These are phyloP conservation scores for Pichia scutulata DNA, from an alignment of 805 yeast species.

Conservation along the genomic window DNA sequence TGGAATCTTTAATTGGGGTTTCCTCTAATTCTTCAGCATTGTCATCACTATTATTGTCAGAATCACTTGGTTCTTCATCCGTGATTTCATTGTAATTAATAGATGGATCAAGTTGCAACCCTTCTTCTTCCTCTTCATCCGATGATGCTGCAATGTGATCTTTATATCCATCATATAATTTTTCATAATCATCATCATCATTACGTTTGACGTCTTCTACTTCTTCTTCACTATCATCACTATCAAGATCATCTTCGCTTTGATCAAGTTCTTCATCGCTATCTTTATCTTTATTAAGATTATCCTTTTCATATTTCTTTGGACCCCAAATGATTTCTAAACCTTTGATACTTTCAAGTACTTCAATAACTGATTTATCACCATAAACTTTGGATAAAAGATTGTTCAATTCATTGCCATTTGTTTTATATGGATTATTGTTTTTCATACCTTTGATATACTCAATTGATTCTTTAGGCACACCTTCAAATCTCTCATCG, in stretches of 20 bases:
- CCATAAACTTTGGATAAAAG: constrained; percentile 43
- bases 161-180: constrained; percentile 20
- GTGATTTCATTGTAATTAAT: constrained; percentile 53
- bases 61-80: constrained; percentile 47
- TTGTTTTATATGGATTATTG: constrained; percentile 31
- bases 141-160: constrained; percentile 35
- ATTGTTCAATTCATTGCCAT: constrained; percentile 37
- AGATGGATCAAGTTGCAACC: constrained; percentile 24
- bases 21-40: constrained; percentile 2
- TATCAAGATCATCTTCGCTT: constrained; percentile 3
- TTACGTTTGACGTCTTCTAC: constrained; percentile 8
- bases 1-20: constrained; percentile 35
- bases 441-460: constrained; percentile 25
- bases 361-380: constrained; percentile 20
- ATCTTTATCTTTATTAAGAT: constrained; percentile 15
- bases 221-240: constrained; percentile 16
- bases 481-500: background rate
- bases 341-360: constrained; percentile 1
- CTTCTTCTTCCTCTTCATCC: constrained; percentile 34
- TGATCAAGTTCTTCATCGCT: constrained; percentile 13
- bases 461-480: constrained; percentile 15
- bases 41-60: constrained; percentile 14
- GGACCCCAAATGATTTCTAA: constrained; percentile 12
- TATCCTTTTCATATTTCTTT: constrained; percentile 7
- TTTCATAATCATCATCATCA: constrained; percentile 14